Evolutionary conservation across 2,329 filamentous ascomycete species (phyloP).

Genomic region (Trichophaea hybrida): DNA sequence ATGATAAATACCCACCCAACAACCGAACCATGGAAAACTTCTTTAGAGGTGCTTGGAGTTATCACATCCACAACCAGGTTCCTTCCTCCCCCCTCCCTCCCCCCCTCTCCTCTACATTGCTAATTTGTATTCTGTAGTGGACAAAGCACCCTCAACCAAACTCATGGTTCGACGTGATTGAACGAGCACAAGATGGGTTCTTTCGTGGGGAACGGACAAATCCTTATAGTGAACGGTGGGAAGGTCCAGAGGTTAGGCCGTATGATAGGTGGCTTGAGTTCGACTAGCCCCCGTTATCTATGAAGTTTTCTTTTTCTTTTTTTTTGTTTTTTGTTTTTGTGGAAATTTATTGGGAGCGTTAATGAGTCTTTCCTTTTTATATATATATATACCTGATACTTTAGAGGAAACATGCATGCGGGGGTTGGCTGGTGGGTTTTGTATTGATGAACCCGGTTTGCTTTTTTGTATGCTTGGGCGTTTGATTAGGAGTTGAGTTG

Average conservation of each 20-base stretch:
- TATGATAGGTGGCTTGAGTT: conserved; percentile 41
- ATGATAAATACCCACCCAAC: conserved; percentile 42
- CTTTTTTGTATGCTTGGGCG: too few species aligned
- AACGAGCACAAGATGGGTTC: conserved; percentile 42
- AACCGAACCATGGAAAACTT: conserved; percentile 43
- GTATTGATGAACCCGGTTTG: too few species aligned
- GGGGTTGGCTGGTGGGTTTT: too few species aligned
- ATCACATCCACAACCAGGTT: conserved; percentile 45
- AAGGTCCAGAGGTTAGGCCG: conserved; percentile 35
- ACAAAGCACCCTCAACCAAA: conserved; percentile 42
- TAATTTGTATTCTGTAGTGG: conserved; percentile 33
- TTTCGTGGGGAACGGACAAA: conserved; percentile 39
- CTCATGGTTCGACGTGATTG: conserved; percentile 41
- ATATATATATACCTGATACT: too few species aligned
- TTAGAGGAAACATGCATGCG: too few species aligned
- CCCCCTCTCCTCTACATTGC: not conserved
- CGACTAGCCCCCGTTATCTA: conserved; percentile 23
- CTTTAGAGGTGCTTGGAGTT: conserved; percentile 43
- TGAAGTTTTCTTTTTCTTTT: too few species aligned
- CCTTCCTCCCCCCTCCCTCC: conserved; percentile 21
- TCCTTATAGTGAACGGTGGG: conserved; percentile 42
- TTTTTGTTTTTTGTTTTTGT: not conserved
- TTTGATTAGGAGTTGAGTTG: too few species aligned
- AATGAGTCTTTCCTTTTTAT: too few species aligned
- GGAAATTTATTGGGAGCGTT: too few species aligned